phyloP scores from a whole-genome alignment of 2,329 filamentous ascomycete species.

The Knufia petricola region DNA sequence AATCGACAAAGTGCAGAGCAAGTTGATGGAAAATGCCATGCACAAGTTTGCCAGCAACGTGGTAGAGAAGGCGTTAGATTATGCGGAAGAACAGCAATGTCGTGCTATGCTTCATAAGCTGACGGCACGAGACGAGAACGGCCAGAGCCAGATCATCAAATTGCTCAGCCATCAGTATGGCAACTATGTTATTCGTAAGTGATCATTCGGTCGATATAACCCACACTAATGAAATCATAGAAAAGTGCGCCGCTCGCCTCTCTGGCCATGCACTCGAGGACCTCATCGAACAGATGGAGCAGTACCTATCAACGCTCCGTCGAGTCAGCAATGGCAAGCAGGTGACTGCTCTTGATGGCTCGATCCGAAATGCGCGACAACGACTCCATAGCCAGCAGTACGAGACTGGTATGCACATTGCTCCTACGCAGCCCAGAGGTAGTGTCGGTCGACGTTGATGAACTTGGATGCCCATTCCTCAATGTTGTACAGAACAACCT shows the following conservation, averaged over 20 bases:
- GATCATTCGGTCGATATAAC: too few species aligned
- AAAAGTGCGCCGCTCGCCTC: conserved; percentile 64
- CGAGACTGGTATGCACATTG: conserved; percentile 4
- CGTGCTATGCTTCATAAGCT: conserved; percentile 57
- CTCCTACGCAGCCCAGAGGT: neutral
- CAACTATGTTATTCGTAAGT: conserved; percentile 94
- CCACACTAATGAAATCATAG: conserved; percentile 42
- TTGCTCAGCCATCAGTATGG: conserved; percentile 87
- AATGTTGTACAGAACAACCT: neutral
- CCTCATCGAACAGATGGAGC: conserved; percentile 55
- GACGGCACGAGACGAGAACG: conserved; percentile 51
- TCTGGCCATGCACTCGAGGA: conserved; percentile 49
- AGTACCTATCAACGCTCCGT: conserved; percentile 53
- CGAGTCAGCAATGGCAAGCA: conserved; percentile 58
- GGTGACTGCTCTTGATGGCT: conserved; percentile 53
- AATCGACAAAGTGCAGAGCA: conserved; percentile 60
- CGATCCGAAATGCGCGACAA: conserved; percentile 33
- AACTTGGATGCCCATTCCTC: neutral
- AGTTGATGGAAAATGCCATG: conserved; percentile 69
- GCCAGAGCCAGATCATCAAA: conserved; percentile 58
- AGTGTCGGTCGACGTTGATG: conserved; percentile 1
- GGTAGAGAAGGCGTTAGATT: conserved; percentile 81
- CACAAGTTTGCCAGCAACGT: conserved; percentile 98
- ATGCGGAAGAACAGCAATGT: conserved; percentile 60
- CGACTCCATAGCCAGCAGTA: conserved; percentile 1